Evolutionary conservation across 2,329 filamentous ascomycete species (phyloP).

Genomic region (Helotiales sp.): DNA sequence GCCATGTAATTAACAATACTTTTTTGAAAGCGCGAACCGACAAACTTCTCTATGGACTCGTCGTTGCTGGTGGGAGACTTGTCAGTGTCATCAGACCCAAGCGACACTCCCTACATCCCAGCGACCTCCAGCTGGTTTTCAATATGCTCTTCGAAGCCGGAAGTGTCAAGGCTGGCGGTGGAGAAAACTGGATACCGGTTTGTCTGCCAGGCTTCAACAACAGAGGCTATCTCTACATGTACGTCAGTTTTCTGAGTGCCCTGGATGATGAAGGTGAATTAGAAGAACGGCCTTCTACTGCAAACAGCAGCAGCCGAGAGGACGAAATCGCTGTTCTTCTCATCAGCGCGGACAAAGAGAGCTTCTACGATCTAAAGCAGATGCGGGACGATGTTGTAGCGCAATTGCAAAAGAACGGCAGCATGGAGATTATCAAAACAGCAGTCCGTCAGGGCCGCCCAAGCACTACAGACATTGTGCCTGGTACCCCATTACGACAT

Average conservation of each 20-base stretch:
- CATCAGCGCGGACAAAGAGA: slow-evolving; percentile 90
- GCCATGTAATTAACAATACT: slow-evolving; percentile 83
- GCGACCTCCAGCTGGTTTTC: slow-evolving; percentile 94
- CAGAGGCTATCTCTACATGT: slow-evolving; percentile 97
- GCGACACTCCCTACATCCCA: slow-evolving; percentile 92
- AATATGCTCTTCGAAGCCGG: slow-evolving; percentile 99
- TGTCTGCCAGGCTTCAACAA: slow-evolving; percentile 98
- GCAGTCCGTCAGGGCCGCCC: slow-evolving; percentile 76
- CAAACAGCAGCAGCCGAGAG: slow-evolving; percentile 68
- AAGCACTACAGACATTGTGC: slow-evolving; percentile 73
- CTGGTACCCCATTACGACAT: slow-evolving; percentile 81
- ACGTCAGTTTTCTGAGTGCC: slow-evolving; percentile 89
- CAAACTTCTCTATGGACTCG: slow-evolving; percentile 86
- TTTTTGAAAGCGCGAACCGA: slow-evolving; percentile 79
- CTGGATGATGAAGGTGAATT: slow-evolving; percentile 50
- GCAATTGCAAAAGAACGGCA: slow-evolving; percentile 77
- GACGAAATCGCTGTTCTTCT: slow-evolving; percentile 90
- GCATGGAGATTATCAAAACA: slow-evolving; percentile 73
- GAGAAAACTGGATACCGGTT: slow-evolving; percentile 96
- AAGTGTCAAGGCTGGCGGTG: slow-evolving; percentile 87
- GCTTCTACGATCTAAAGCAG: slow-evolving; percentile 85
- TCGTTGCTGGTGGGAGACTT: slow-evolving; percentile 89
- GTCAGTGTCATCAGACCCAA: slow-evolving; percentile 95
- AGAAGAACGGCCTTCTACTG: slow-evolving; percentile 64
- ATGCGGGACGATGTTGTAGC: slow-evolving; percentile 67